Conservation (phyloP, 1,284 basidiomycete genomes). For the Ceratorhiza oryzae-sativae region DNA sequence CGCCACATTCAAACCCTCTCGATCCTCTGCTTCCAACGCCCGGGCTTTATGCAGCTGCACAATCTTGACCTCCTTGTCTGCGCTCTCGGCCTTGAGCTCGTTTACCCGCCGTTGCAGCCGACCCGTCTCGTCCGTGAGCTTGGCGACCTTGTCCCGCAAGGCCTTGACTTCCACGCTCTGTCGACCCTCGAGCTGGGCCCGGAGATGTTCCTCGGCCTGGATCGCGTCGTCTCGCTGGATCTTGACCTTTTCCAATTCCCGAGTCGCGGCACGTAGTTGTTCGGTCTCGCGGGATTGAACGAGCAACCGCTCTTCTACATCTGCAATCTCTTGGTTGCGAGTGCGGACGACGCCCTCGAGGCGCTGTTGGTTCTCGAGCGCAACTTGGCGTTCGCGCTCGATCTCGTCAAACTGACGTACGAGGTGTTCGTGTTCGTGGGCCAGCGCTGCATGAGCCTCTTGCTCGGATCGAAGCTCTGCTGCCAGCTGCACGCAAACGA, state of each 20-base stretch:
- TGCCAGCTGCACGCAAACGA: background rate
- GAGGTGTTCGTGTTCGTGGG: slow-evolving; percentile 13
- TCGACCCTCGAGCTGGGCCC: background rate
- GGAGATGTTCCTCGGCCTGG: slow-evolving; percentile 34
- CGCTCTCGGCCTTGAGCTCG: slow-evolving; percentile 77
- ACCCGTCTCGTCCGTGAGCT: slow-evolving; percentile 68
- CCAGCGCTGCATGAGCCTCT: slow-evolving; percentile 8
- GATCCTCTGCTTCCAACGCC: slow-evolving; percentile 74
- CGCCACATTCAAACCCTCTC: slow-evolving; percentile 81
- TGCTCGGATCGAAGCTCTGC: slow-evolving; percentile 12
- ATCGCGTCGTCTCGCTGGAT: slow-evolving; percentile 30
- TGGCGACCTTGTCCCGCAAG: slow-evolving; percentile 50
- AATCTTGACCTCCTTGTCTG: slow-evolving; percentile 81
- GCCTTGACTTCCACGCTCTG: background rate
- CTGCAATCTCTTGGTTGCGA: slow-evolving; percentile 31
- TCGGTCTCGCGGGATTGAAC: slow-evolving; percentile 21
- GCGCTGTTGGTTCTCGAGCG: slow-evolving; percentile 24
- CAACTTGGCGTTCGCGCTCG: slow-evolving; percentile 7
- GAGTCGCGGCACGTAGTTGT: slow-evolving; percentile 5
- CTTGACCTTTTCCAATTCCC: slow-evolving; percentile 32
- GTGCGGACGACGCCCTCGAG: slow-evolving; percentile 31
- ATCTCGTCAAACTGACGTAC: slow-evolving; percentile 2
- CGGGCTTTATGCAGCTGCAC: slow-evolving; percentile 74
- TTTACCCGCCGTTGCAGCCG: slow-evolving; percentile 70
- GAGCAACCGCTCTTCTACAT: slow-evolving; percentile 24